These are phyloP conservation scores for Lentinula aciculospora DNA, from an alignment of 768 basidiomycete species.

Conservation along the genomic window DNA sequence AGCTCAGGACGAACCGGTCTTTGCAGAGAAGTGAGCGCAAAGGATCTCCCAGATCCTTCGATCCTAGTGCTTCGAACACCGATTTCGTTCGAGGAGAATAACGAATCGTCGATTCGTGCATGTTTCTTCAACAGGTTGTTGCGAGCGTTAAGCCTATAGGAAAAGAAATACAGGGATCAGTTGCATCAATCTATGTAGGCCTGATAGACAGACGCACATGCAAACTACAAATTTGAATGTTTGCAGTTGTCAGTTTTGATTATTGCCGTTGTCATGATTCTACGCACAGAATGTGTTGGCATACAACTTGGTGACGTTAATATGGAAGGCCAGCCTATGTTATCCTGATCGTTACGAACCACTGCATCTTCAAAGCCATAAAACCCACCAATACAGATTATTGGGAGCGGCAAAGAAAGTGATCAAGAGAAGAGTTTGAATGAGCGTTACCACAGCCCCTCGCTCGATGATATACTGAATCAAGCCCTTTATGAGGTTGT, in stretches of 20 bases:
- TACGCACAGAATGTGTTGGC: conserved; percentile 44
- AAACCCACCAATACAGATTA: conserved; percentile 30
- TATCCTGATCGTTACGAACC: neutral
- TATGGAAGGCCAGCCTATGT: conserved; percentile 39
- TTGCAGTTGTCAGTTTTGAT: too few relatives aligned
- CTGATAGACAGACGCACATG: neutral
- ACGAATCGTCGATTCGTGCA: neutral
- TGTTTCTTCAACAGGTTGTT: neutral
- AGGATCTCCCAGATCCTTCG: neutral
- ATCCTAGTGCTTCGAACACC: neutral
- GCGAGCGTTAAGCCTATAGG: neutral
- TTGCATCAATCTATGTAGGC: neutral
- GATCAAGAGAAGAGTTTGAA: conserved; percentile 34
- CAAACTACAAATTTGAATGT: neutral
- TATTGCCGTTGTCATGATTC: too few relatives aligned
- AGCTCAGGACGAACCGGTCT: neutral
- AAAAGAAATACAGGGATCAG: neutral
- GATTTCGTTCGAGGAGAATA: neutral
- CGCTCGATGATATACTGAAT: conserved; percentile 36
- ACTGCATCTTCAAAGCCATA: neutral
- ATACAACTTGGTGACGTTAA: conserved; percentile 43
- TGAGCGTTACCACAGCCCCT: conserved; percentile 36
- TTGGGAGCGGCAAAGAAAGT: conserved; percentile 32
- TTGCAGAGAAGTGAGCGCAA: neutral
- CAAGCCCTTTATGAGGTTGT: conserved; percentile 31